Evolutionary conservation across 108 stramenopile genomes (phyloP), one percentile per base, ranked within the genome.

Genomic region (Stephanodiscus minutulus): DNA sequence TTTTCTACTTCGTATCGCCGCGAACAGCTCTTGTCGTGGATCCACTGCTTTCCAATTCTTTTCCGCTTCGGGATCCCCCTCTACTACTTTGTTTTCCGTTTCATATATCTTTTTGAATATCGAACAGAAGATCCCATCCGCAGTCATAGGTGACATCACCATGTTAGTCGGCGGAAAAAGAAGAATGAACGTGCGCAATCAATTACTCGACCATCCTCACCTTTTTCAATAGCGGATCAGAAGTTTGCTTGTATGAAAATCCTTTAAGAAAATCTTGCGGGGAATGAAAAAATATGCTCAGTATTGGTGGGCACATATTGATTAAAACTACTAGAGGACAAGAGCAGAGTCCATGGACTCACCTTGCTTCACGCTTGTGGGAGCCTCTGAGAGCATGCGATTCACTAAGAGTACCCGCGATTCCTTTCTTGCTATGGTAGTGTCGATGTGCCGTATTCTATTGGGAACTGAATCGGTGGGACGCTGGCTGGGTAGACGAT

Each of bases 381-480:
- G 77, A 1, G 88, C 92, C 48, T 85, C 66, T 37, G 88, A 80
- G 22, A 91, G 71, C 88, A 93, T 88, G 50, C 86, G 66, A 47
- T 91, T 89, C 25, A 93, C 92, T 79, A 93, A 81, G 17, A 86
- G 66, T 21, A 93, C 83, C 24, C 90, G 68, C 3, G 92, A 93
- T 64, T 68, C 59, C 54, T 68, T 61, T 22, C 44, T 7, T 55
- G 25, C 41, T 13, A 43, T 53, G 31, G 37, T 68, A 25, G 17
- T 68, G 66, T 68, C 28, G 54, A 68, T 57, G 33, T 54, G 39
- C 39, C 29, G 25, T 6, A 68, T 50, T 55, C 27, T 53, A 15
- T 68, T 41, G 7, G 66, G 25, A 39, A 68, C 66, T 37, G 60
- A 72, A 48, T 71, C 58, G 20, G 64, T 25, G 18, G 46, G 33